phyloP scores from a whole-genome alignment of 495 filamentous ascomycete genomes.

The Lophium mytilinum region DNA sequence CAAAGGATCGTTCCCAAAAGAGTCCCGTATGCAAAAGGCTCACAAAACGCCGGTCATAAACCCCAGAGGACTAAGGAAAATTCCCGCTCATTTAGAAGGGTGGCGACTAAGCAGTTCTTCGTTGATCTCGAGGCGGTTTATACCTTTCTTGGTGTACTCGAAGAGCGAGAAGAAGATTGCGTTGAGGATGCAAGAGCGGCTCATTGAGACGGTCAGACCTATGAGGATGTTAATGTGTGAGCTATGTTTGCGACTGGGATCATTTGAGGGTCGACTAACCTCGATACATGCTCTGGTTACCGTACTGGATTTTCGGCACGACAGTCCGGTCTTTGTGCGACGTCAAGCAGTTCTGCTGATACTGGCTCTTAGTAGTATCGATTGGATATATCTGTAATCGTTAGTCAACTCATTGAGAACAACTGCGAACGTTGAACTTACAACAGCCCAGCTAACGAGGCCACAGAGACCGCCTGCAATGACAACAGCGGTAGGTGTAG shows the following conservation, averaged over 20 bases:
- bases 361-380: constrained; percentile 75
- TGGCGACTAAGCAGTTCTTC: constrained; percentile 15
- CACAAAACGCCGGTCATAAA: no score
- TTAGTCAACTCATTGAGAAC: not conserved
- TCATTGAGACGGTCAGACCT: constrained; percentile 73
- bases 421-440: constrained; percentile 37
- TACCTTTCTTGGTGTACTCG: constrained; percentile 65
- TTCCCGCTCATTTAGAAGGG: no score
- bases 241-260: not conserved
- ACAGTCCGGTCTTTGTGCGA: constrained; percentile 51
- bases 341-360: constrained; percentile 70
- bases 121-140: constrained; percentile 48
- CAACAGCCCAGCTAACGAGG: constrained; percentile 71
- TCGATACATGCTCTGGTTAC: constrained; percentile 63
- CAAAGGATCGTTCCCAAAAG: no score
- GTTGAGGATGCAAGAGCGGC: constrained; percentile 62
- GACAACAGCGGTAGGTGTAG: constrained; percentile 63
- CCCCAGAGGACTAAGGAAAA: no score
- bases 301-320: constrained; percentile 62
- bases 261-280: constrained; percentile 22
- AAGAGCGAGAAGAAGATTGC: constrained; percentile 74
- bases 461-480: constrained; percentile 71
- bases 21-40: no score
- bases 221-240: constrained; percentile 19
- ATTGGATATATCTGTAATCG: constrained; percentile 57